Evolutionary conservation across 139 green algal genomes (phyloP), one percentile per base, ranked within the genome.

Genomic region (Micractinium conductrix): DNA sequence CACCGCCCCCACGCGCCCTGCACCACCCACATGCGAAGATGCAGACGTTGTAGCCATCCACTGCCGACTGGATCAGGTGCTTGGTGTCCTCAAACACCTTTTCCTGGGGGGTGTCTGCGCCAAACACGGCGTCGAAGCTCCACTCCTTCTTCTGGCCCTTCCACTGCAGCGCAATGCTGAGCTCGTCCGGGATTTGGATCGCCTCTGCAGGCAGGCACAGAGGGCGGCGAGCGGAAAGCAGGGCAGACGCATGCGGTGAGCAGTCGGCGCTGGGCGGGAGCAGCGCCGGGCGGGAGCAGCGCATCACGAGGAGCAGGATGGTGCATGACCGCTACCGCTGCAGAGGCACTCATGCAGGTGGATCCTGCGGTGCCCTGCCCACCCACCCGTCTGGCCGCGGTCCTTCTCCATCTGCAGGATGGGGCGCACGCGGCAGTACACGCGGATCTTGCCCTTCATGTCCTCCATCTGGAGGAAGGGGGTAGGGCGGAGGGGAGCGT

Each of bases 401-500:
- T 89, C 83, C 73, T 81, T 62, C 91, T 99, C 96, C 72, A 97
- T 97, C 4, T 83, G n/a, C 48, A 97, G 90, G 76, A 99, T 92
- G 42, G 97, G 97, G 6, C 96, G 93, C 67, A 97, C 91, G 63
- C 97, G 95, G 40, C 90, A 93, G 85, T 93, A 98, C 48, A 99
- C 97, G 14, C 97, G 92, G 88, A 99, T 98, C 90, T 98, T 98
- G 86, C 97, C 97, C 93, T 98, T 98, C 92, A 98, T 96, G 91
- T 99, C 97, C 87, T 98, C 93, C 91, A 98, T 96, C 88, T 87
- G 74, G 19, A 26, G 9, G 22, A 4, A 60, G 42, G 71, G 71
- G 37, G 19, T 10, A 48, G 16, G 37, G 45, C 22, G 1, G 68
- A 37, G 16, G 58, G 58, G 58, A 14, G 58, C n/a, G n/a, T n/a